Evolutionary conservation across 805 yeast genomes (phyloP), one percentile per base, ranked within the genome.

Genomic region (Myxozyma sirexii): DNA sequence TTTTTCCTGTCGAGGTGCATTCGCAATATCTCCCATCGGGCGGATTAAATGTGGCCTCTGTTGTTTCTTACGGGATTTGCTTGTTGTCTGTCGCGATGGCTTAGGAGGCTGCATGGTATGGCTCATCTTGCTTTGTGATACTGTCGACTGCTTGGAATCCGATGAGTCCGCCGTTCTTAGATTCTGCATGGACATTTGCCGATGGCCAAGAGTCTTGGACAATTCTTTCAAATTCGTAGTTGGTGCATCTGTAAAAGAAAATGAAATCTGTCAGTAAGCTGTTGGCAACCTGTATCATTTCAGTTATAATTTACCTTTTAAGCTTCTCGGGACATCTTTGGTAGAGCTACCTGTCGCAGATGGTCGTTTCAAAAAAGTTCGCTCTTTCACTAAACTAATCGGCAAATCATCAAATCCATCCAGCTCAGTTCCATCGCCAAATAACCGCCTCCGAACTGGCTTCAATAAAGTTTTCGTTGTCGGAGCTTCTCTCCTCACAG

Each of bases 371-470:
- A 52, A 23, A 29, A 48, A 41, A 12, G 33, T 50, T 7, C 54
- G 56, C 43, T 64, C 67, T 21, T 35, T 57, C 2, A 56, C 57
- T 21, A 55, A 17, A 46, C 48, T 59, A 26, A 60, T 56, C 19
- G 62, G 62, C 43, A 64, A 19, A 53, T 72, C 75, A 5, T 72
- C 68, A 15, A 74, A 70, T 17, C 69, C 71, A 6, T 70, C 74
- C 19, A 75, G 64, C 41, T 72, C 75, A 47, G 73, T 64, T 0
- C 76, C 77, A 50, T 75, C 65, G 5, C 67, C 65, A 46, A 57
- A 64, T 26, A 63, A 31, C 24, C 64, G 61, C 38, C 66, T 48
- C 42, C 56, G 42, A 13, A 62, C 60, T 4, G 66, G 61, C 41
- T 56, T 62, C 26, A 54, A 37, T 19, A 60, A 19, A n/a, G 63